Conservation (phyloP, 2,329 filamentous ascomycete genomes). For the Xylaria sp. region DNA sequence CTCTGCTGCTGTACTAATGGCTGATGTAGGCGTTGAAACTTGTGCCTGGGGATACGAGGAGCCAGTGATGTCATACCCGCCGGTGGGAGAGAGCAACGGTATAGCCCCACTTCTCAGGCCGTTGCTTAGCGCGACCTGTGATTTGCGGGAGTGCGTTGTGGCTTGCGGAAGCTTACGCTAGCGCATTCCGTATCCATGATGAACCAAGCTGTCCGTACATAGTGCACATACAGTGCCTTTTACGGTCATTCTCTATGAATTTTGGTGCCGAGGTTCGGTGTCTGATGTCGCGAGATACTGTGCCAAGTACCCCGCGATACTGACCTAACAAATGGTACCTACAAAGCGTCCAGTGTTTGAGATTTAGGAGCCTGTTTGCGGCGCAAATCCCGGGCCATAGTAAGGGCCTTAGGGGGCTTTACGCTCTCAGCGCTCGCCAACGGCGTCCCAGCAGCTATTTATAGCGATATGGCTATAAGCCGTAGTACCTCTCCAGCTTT, state of each 20-base stretch:
- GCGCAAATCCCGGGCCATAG: too few relatives aligned
- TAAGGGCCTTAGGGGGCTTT: too few relatives aligned
- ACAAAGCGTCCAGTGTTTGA: neutral
- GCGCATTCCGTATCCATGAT: neutral
- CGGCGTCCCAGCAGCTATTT: neutral
- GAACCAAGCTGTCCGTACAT: neutral
- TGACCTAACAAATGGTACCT: neutral
- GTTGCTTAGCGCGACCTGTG: too few relatives aligned
- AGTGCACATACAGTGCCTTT: neutral
- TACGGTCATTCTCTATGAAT: neutral
- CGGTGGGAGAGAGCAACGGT: neutral
- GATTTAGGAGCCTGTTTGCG: too few relatives aligned
- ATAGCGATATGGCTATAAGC: neutral
- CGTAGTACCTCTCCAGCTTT: neutral
- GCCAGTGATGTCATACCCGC: neutral
- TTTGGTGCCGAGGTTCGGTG: too few relatives aligned
- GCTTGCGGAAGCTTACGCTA: neutral
- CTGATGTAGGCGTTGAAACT: neutral
- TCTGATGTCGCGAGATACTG: neutral
- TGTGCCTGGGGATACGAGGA: neutral
- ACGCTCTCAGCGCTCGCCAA: too few relatives aligned
- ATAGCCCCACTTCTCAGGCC: neutral
- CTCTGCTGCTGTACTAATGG: too few relatives aligned
- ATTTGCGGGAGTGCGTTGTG: too few relatives aligned
- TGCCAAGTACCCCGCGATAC: neutral